Conservation (phyloP, 257 asterid genomes). For the Solanum dulcamara region DNA sequence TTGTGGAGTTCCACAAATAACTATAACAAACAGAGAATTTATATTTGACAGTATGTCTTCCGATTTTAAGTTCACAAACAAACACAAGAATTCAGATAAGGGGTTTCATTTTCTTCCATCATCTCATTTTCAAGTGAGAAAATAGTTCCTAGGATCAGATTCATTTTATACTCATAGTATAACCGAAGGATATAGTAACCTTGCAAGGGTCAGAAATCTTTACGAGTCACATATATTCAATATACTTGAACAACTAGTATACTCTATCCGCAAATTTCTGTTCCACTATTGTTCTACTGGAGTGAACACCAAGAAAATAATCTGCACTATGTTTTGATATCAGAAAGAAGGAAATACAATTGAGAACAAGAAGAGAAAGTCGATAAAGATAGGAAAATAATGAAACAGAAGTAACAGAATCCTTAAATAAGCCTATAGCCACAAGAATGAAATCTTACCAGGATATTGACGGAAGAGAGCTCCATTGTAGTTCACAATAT, state of each 20-base stretch:
- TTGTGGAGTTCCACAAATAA: background rate
- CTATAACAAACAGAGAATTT: background rate
- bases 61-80: too few species aligned
- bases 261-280: background rate
- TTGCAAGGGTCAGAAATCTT: background rate
- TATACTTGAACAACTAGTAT: background rate
- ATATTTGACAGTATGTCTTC: background rate
- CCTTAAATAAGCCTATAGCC: background rate
- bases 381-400: background rate
- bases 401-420: background rate
- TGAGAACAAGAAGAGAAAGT: background rate
- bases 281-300: background rate
- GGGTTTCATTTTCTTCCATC: background rate
- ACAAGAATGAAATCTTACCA: slow-evolving; percentile 27
- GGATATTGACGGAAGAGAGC: slow-evolving; percentile 93
- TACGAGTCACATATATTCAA: background rate
- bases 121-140: background rate
- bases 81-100: too few species aligned
- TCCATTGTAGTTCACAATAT: slow-evolving; percentile 75
- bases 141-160: background rate
- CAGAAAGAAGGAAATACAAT: background rate
- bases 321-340: background rate
- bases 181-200: background rate
- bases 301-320: background rate
- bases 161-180: background rate